Conservation (phyloP, 2,329 filamentous ascomycete genomes). For the Aspergillus quadrilineatus region DNA sequence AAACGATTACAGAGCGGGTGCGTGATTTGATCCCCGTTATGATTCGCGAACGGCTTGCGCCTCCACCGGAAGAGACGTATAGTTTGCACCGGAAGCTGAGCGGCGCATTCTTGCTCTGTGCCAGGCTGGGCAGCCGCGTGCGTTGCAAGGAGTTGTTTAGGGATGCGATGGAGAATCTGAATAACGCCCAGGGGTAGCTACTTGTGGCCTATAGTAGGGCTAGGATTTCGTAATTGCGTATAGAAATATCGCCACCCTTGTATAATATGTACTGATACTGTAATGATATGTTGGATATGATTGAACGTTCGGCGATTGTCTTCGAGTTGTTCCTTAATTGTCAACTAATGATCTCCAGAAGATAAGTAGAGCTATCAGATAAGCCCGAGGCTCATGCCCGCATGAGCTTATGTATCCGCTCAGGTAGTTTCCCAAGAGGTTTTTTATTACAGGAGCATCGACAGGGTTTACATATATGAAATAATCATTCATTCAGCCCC, state of each 20-base stretch:
- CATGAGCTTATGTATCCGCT: neutral
- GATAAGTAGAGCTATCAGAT: neutral
- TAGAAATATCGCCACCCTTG: conserved; percentile 11
- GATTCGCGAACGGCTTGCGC: conserved; percentile 82
- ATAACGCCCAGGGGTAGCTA: neutral
- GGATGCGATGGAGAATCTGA: conserved; percentile 30
- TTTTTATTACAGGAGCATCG: neutral
- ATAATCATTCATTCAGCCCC: neutral
- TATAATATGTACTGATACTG: conserved; percentile 11
- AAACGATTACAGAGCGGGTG: conserved; percentile 95
- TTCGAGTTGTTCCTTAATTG: neutral
- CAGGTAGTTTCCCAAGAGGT: neutral
- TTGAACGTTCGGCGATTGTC: neutral
- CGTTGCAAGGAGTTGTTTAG: conserved; percentile 75
- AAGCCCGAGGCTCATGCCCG: neutral
- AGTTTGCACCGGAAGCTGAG: conserved; percentile 92
- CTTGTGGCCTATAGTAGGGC: neutral
- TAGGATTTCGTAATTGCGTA: neutral
- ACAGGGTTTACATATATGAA: neutral
- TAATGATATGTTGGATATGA: conserved; percentile 7
- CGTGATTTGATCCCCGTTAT: conserved; percentile 86
- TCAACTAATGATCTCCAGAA: neutral
- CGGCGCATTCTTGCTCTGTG: conserved; percentile 90
- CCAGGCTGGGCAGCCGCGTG: conserved; percentile 78
- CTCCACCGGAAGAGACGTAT: conserved; percentile 97